Evolutionary conservation across 2,329 filamentous ascomycete species (phyloP), one percentile per base, ranked within the genome.

Genomic region (Fusarium odoratissimum): DNA sequence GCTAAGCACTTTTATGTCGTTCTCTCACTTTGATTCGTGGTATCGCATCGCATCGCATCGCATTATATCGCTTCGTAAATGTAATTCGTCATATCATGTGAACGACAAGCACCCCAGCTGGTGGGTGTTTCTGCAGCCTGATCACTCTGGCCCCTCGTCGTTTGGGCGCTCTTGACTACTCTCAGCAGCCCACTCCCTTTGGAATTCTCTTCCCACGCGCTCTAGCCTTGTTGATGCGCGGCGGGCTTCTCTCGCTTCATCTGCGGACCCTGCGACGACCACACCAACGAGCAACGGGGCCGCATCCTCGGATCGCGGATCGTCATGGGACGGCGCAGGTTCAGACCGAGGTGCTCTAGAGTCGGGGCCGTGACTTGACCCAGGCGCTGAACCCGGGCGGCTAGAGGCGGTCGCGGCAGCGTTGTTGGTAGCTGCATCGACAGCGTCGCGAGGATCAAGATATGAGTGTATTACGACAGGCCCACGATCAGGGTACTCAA

Each of bases 221-320:
- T 91, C 89, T 16, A 91, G 77, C 62, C 84, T 82, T 0, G 83
- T 84, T 1, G 86, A 86, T 2, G 88, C 87, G 49, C 86, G 83
- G 14, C 87, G 83, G 4, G 88, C 89, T 64, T 90, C 87, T 33
- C 79, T 79, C 14, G 83, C 82, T 12, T 87, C 83, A 42, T 86
- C 84, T 2, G 84, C 80, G 6, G 82, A 82, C 9, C 83, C 82
- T 3, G 88, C 88, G 8, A 90, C 84, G 2, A 91, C 87, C 14
- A 90, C 80, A 25, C 85, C 84, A 33, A 91, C 81, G 17, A 91
- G 83, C 78, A 88, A 81, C 16, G 89, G 89, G 31, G 87, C 83
- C 9, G 79, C 78, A 70, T 83, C 80, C 25, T 80, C 79, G 13
- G 75, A 73, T 52, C 64, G 71, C 17, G 74, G 57, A 40, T 78